Evolutionary conservation across 2,329 filamentous ascomycete species (phyloP).

Genomic region (Trichophyton benhamiae): DNA sequence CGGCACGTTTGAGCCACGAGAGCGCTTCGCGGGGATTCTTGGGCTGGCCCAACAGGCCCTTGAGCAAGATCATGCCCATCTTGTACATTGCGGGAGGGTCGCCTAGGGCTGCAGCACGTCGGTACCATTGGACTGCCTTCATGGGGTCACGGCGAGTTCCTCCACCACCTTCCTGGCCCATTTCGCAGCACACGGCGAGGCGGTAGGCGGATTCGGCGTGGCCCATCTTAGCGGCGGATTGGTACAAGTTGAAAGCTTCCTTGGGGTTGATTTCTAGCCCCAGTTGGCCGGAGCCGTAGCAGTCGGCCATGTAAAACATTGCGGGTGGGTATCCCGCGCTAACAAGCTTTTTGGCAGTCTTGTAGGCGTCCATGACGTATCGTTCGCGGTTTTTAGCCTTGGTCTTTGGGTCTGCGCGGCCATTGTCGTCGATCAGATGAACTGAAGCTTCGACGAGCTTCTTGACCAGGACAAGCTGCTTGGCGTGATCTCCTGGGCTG

Average conservation of each 20-base stretch:
- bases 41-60: slow-evolving; percentile 79
- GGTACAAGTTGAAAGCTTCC: slow-evolving; percentile 86
- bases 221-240: slow-evolving; percentile 80
- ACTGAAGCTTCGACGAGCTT: slow-evolving; percentile 75
- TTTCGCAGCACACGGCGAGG: slow-evolving; percentile 93
- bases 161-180: slow-evolving; percentile 86
- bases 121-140: slow-evolving; percentile 98
- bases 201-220: slow-evolving; percentile 82
- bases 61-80: slow-evolving; percentile 88
- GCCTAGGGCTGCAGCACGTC: slow-evolving; percentile 76
- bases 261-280: slow-evolving; percentile 73
- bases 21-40: slow-evolving; percentile 75
- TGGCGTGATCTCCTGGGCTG: slow-evolving; percentile 59
- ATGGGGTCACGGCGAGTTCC: slow-evolving; percentile 81
- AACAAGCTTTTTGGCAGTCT: slow-evolving; percentile 79
- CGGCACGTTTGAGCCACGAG: slow-evolving; percentile 84
- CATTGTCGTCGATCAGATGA: slow-evolving; percentile 63
- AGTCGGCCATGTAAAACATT: slow-evolving; percentile 89
- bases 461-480: slow-evolving; percentile 64
- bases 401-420: slow-evolving; percentile 54
- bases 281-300: slow-evolving; percentile 67
- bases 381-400: slow-evolving; percentile 59
- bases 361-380: slow-evolving; percentile 75
- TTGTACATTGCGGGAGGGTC: slow-evolving; percentile 97
- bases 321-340: slow-evolving; percentile 63